Evolutionary conservation across 768 basidiomycete genomes (phyloP).

Genomic region (Glaciozyma antarctica): DNA sequence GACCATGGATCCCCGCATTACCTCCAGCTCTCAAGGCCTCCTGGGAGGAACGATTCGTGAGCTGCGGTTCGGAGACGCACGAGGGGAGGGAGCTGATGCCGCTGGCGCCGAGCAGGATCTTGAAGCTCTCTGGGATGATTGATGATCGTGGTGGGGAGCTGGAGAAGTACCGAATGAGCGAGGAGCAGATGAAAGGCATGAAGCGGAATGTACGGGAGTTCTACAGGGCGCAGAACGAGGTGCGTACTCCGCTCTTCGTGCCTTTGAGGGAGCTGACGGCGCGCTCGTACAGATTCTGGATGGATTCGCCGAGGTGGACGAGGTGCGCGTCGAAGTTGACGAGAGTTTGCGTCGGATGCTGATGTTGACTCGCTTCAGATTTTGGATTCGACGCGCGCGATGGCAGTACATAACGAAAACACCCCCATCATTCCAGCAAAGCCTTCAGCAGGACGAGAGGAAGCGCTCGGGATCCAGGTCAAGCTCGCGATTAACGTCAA

Average conservation of each 20-base stretch:
- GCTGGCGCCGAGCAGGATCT: background rate
- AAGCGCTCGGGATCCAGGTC: conserved; percentile 8
- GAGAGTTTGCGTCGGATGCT: too few relatives aligned
- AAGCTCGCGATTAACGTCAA: conserved; percentile 34
- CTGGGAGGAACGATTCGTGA: background rate
- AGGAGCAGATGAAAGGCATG: conserved; percentile 18
- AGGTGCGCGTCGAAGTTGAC: conserved; percentile 23
- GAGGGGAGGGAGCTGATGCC: background rate
- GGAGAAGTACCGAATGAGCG: conserved; percentile 26
- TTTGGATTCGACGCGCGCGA: background rate
- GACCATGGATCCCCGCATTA: background rate
- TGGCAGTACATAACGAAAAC: background rate
- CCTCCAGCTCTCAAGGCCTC: background rate
- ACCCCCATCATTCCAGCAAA: background rate
- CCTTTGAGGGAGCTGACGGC: background rate
- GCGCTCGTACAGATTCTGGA: conserved; percentile 6
- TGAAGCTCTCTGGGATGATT: conserved; percentile 25
- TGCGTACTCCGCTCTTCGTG: background rate
- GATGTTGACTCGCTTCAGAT: background rate
- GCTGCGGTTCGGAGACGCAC: background rate
- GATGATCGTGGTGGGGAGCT: conserved; percentile 24
- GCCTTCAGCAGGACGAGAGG: conserved; percentile 10
- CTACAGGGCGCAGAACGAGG: conserved; percentile 31
- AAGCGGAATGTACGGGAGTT: conserved; percentile 18
- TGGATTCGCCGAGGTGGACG: conserved; percentile 31